These are phyloP conservation scores for Neonothopanus nambi DNA, from an alignment of 1,284 basidiomycete species.

Conservation along the genomic window DNA sequence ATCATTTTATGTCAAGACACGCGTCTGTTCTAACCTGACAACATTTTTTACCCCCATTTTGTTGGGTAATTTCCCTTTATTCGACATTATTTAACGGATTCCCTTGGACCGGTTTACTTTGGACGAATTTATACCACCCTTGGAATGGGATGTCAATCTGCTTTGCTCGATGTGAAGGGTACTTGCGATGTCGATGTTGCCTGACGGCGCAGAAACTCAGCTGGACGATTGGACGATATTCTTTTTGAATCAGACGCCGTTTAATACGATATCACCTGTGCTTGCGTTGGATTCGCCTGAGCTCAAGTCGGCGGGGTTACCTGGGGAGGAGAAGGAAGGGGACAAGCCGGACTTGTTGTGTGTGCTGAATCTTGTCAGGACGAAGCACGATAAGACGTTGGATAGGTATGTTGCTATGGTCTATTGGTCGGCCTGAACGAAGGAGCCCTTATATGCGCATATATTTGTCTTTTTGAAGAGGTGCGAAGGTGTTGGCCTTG, in stretches of 20 bases:
- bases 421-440: constrained; percentile 1
- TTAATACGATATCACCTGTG: constrained; percentile 84
- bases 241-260: constrained; percentile 91
- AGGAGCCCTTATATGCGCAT: not conserved
- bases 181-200: constrained; percentile 96
- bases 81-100: no score
- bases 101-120: not conserved
- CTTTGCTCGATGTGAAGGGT: constrained; percentile 51
- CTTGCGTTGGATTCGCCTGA: constrained; percentile 70
- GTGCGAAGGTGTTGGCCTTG: constrained; percentile 93
- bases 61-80: not conserved
- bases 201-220: constrained; percentile 94
- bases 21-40: not conserved
- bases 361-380: constrained; percentile 93
- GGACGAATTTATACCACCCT: not conserved
- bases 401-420: constrained; percentile 60
- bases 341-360: constrained; percentile 71
- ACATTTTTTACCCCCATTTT: constrained; percentile 2
- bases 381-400: constrained; percentile 88
- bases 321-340: constrained; percentile 39
- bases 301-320: constrained; percentile 36
- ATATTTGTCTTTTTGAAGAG: constrained; percentile 50
- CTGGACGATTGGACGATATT: constrained; percentile 98
- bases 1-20: not conserved
- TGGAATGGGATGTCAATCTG: not conserved